Conservation (phyloP, 345 rosid genomes). For the Lagerstroemia speciosa region DNA sequence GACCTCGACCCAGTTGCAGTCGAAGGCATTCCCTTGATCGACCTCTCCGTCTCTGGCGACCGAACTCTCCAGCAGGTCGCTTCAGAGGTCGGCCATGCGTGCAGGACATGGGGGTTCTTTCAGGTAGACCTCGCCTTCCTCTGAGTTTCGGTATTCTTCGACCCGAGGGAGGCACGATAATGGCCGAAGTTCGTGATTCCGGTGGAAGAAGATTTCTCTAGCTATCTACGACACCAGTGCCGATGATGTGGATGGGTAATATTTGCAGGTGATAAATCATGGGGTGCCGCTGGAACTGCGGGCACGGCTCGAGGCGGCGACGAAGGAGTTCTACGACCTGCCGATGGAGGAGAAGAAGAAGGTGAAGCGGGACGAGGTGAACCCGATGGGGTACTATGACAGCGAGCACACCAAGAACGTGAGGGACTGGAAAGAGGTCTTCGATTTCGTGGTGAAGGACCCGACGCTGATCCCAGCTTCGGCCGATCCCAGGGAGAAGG, state of each 20-base stretch:
- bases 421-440: conserved; percentile 49
- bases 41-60: conserved; percentile 18
- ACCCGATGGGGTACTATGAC: conserved; percentile 26
- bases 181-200: too few relatives aligned
- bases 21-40: conserved; percentile 39
- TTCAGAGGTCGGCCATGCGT: conserved; percentile 17
- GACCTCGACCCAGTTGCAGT: conserved; percentile 13
- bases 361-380: conserved; percentile 22
- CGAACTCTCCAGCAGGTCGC: conserved; percentile 6
- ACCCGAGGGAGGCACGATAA: too few relatives aligned
- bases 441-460: conserved; percentile 16
- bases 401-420: conserved; percentile 41
- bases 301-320: conserved; percentile 17
- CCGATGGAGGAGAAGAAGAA: conserved; percentile 26
- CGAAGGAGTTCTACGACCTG: conserved; percentile 28
- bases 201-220: too few relatives aligned
- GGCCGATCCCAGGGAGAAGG: neutral
- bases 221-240: too few relatives aligned
- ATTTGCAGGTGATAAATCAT: conserved; percentile 38
- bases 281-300: conserved; percentile 33
- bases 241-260: too few relatives aligned
- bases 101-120: conserved; percentile 35
- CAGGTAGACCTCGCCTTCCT: too few relatives aligned
- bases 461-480: neutral
- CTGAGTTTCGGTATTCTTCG: too few relatives aligned